Percentiles rank a stretch among this genome's conserved stretches.
phyloP scores from a whole-genome alignment of 129 eudicot genomes.

The Helianthus annuus region HanXRQr2.0-SUNRISE NC_035449.2:166219881-166220380 shows the following conservation, averaged over 20 bases:
- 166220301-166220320: too few species aligned
- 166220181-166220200: neutral
- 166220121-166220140: neutral
- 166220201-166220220: neutral
- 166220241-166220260: too few species aligned
- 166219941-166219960: slow-evolving; percentile 26
- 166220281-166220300: too few species aligned
- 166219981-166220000: too few species aligned
- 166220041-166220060: neutral
- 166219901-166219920: slow-evolving; percentile 14
- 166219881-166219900: slow-evolving; percentile 22
- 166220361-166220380: too few species aligned
- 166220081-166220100: neutral
- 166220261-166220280: too few species aligned
- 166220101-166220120: neutral
- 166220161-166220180: neutral
- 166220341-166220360: too few species aligned
- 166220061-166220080: neutral
- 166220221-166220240: neutral
- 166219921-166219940: slow-evolving; percentile 8
- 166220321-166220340: too few species aligned
- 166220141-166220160: neutral
- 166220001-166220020: too few species aligned
- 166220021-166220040: neutral
- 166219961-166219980: slow-evolving; percentile 26